phyloP scores from a whole-genome alignment of 2,329 filamentous ascomycete genomes.

The Diaporthe humulicola region DNA sequence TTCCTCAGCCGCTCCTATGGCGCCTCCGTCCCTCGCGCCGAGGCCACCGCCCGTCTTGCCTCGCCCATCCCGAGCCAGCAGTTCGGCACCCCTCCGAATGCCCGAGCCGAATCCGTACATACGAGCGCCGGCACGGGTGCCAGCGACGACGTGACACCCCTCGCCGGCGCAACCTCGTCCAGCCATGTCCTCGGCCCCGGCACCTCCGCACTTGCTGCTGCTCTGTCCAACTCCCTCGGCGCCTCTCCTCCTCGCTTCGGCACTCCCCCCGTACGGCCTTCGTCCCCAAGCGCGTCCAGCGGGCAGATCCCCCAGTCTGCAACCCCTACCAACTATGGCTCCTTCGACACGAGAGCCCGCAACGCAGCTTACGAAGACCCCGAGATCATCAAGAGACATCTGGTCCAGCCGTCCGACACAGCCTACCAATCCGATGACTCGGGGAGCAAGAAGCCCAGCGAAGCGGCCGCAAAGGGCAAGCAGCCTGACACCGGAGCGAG shows the following conservation, averaged over 20 bases:
- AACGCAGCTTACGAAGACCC: constrained; percentile 84
- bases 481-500: constrained; percentile 57
- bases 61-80: constrained; percentile 66
- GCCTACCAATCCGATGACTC: constrained; percentile 61
- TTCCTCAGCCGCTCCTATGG: constrained; percentile 60
- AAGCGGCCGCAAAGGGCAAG: constrained; percentile 65
- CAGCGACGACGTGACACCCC: constrained; percentile 66
- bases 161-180: constrained; percentile 71
- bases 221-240: constrained; percentile 81
- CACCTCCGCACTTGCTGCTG: constrained; percentile 88
- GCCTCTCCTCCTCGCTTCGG: constrained; percentile 78
- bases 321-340: constrained; percentile 84
- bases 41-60: constrained; percentile 72
- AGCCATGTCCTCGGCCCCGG: constrained; percentile 80
- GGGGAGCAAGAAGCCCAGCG: constrained; percentile 51
- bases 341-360: constrained; percentile 79
- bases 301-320: constrained; percentile 60
- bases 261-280: constrained; percentile 70
- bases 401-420: constrained; percentile 77
- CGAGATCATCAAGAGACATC: constrained; percentile 90
- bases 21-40: constrained; percentile 68
- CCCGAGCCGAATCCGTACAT: constrained; percentile 31
- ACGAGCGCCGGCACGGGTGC: constrained; percentile 57
- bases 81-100: constrained; percentile 48
- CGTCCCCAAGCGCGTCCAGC: constrained; percentile 68